A percentile compares a stretch with the other conserved stretches of the same genome.
Evolutionary conservation across 768 basidiomycete species (phyloP).

Genomic region (Suillus decipiens): DNA sequence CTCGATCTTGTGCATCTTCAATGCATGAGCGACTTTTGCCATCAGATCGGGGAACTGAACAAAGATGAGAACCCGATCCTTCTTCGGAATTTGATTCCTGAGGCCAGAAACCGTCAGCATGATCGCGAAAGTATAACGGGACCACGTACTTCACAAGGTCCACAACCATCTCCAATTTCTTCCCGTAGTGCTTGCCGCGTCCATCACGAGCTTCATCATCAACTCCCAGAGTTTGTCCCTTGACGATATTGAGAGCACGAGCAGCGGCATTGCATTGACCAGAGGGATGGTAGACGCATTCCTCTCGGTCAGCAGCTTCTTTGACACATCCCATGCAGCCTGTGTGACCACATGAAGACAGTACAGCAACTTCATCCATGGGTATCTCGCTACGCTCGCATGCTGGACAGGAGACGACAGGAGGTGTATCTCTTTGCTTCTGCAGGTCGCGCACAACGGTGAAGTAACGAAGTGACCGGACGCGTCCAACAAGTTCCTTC

Average conservation of each 20-base stretch:
- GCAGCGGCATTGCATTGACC: slow-evolving; percentile 80
- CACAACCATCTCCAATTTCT: slow-evolving; percentile 79
- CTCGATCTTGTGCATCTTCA: slow-evolving; percentile 67
- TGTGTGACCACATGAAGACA: slow-evolving; percentile 91
- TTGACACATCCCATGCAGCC: slow-evolving; percentile 79
- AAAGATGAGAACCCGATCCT: slow-evolving; percentile 87
- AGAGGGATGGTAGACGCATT: slow-evolving; percentile 73
- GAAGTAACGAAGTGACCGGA: slow-evolving; percentile 91
- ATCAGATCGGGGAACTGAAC: slow-evolving; percentile 96
- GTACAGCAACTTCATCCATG: slow-evolving; percentile 72
- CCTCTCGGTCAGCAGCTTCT: slow-evolving; percentile 70
- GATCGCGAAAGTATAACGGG: not conserved
- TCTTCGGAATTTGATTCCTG: slow-evolving; percentile 67
- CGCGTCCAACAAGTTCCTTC: slow-evolving; percentile 88
- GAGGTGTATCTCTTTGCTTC: slow-evolving; percentile 62
- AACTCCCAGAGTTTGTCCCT: slow-evolving; percentile 73
- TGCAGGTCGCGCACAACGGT: slow-evolving; percentile 89
- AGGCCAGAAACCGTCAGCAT: slow-evolving; percentile 5
- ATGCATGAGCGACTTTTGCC: slow-evolving; percentile 86
- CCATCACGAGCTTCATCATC: slow-evolving; percentile 78
- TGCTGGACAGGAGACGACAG: slow-evolving; percentile 59
- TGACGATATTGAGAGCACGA: slow-evolving; percentile 79
- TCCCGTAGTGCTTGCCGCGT: slow-evolving; percentile 75
- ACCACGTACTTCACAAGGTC: slow-evolving; percentile 67
- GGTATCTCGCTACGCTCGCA: slow-evolving; percentile 60